Evolutionary conservation across 176 grass and related monocot species (phyloP).

Genomic region (Triticum urartu): DNA sequence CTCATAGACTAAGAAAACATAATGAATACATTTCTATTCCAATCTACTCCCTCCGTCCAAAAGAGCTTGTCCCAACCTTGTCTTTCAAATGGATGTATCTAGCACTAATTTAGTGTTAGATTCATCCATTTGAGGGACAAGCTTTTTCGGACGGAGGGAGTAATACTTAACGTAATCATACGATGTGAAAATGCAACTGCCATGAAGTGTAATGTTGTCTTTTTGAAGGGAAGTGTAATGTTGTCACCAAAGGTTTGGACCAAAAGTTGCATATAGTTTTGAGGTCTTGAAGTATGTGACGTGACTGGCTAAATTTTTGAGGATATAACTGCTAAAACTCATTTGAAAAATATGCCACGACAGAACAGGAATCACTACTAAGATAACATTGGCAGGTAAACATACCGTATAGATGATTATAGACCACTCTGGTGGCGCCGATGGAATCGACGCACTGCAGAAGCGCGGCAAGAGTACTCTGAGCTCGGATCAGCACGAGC

Average conservation of each 20-base stretch:
- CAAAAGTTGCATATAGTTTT: not conserved
- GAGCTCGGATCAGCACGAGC: constrained; percentile 61
- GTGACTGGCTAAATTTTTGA: not conserved
- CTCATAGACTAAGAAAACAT: not conserved
- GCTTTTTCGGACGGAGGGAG: no score
- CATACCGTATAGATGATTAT: constrained; percentile 88
- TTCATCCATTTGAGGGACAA: no score
- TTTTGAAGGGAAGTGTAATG: no score
- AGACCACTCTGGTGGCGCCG: constrained; percentile 70
- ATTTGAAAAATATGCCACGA: not conserved
- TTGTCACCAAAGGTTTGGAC: not conserved
- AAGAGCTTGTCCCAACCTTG: no score
- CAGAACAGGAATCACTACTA: not conserved
- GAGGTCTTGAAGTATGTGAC: no score
- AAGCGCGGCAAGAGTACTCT: constrained; percentile 63
- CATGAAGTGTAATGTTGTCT: not conserved
- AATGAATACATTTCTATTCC: no score
- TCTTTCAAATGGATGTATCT: no score
- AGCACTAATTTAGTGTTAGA: no score
- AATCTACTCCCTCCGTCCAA: no score
- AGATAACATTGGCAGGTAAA: not conserved
- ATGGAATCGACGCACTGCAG: constrained; percentile 50
- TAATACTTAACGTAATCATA: no score
- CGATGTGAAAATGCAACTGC: not conserved
- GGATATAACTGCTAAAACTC: not conserved